phyloP scores from a whole-genome alignment of 1,139 yeast species.

The Arxiozyma slooffiae region DNA sequence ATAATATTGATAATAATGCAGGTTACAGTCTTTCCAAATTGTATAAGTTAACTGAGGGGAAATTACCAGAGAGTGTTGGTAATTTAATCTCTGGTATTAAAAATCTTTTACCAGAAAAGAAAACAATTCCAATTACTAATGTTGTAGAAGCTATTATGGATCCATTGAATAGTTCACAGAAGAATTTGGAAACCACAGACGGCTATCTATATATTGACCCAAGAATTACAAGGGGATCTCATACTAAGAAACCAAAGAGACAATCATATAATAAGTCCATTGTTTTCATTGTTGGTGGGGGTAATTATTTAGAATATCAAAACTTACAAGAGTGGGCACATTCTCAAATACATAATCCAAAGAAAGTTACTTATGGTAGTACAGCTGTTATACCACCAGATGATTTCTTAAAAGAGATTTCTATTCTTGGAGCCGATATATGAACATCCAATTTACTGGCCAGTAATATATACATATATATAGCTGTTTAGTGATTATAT shows the following conservation, averaged over 20 bases:
- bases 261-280: conserved; percentile 70
- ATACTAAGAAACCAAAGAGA: conserved; percentile 79
- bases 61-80: conserved; percentile 67
- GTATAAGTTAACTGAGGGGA: conserved; percentile 76
- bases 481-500: neutral
- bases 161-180: conserved; percentile 54
- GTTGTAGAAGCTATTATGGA: conserved; percentile 88
- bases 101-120: conserved; percentile 77
- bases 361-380: conserved; percentile 73
- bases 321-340: conserved; percentile 85
- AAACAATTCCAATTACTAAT: conserved; percentile 79
- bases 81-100: conserved; percentile 82
- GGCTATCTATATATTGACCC: conserved; percentile 90
- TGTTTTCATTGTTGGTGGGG: conserved; percentile 94
- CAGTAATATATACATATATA: too few relatives aligned
- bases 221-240: conserved; percentile 73
- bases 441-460: too few relatives aligned
- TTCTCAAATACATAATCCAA: conserved; percentile 30
- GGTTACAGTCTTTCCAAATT: conserved; percentile 64
- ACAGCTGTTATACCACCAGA: conserved; percentile 71
- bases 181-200: conserved; percentile 63
- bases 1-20: conserved; percentile 21
- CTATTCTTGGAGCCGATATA: conserved; percentile 36
- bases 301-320: conserved; percentile 87
- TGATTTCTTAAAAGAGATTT: conserved; percentile 66